Percentiles rank a stretch among this genome's conserved stretches.
These are phyloP conservation scores for Brassica hybrid DNA, from an alignment of 441 rosid genomes.

Conservation along the genomic window DNA sequence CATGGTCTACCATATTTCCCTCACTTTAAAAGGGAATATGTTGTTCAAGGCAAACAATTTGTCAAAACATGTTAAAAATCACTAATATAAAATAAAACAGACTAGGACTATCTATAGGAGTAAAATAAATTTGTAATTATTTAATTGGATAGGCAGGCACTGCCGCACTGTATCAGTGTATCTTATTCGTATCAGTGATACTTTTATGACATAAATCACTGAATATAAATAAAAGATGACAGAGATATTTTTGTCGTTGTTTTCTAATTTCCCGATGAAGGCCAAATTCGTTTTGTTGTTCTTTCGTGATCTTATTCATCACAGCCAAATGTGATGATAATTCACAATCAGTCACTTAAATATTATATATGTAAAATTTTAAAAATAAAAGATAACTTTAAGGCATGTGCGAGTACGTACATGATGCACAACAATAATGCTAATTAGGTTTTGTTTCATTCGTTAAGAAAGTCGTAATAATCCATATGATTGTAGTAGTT, in stretches of 20 bases:
- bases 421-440: neutral
- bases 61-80: neutral
- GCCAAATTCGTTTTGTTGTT: conserved; percentile 29
- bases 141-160: neutral
- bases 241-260: conserved; percentile 29
- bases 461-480: conserved; percentile 7
- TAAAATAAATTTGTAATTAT: neutral
- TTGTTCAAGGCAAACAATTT: too few species aligned
- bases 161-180: neutral
- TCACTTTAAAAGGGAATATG: neutral
- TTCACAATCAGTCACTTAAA: conserved; percentile 9
- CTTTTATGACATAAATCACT: conserved; percentile 1
- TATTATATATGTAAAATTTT: neutral
- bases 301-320: conserved; percentile 19
- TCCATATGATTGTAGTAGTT: conserved; percentile 4
- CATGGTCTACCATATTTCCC: too few species aligned
- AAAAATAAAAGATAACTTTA: neutral
- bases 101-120: neutral
- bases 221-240: conserved; percentile 19
- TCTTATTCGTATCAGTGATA: conserved; percentile 3
- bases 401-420: neutral
- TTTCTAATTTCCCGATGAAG: conserved; percentile 39
- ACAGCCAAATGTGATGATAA: conserved; percentile 32
- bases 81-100: neutral
- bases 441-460: neutral